Evolutionary conservation across 1,284 basidiomycete genomes (phyloP).

Genomic region (Leccinum subrobustum): DNA sequence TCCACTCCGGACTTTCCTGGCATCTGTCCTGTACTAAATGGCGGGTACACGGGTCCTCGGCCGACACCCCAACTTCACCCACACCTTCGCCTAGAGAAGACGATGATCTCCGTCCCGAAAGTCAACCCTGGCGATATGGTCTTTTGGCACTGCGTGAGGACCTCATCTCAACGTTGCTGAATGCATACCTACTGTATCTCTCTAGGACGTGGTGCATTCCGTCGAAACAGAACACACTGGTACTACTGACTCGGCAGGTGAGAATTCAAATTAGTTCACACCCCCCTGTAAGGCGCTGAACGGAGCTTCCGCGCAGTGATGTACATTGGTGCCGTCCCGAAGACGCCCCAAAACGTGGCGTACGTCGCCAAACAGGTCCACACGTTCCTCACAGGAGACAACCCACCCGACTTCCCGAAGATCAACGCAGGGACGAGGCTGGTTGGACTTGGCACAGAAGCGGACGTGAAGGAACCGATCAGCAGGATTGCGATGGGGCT

Average conservation of each 20-base stretch:
- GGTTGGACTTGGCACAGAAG: conserved; percentile 26
- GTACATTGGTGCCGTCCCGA: conserved; percentile 82
- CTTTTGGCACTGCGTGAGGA: conserved; percentile 77
- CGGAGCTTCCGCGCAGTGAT: conserved; percentile 46
- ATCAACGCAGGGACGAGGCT: conserved; percentile 32
- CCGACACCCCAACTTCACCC: conserved; percentile 58
- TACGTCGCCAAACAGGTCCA: conserved; percentile 67
- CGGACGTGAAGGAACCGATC: conserved; percentile 23
- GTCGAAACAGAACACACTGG: conserved; percentile 77
- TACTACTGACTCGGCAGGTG: conserved; percentile 67
- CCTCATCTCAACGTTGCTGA: neutral
- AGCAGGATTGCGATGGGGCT: conserved; percentile 33
- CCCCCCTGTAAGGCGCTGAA: neutral
- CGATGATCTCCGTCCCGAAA: conserved; percentile 74
- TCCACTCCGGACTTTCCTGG: conserved; percentile 59
- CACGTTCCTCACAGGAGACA: conserved; percentile 55
- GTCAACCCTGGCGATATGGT: conserved; percentile 82
- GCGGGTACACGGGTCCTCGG: conserved; percentile 51
- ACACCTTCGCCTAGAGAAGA: conserved; percentile 65
- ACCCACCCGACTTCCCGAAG: conserved; percentile 75
- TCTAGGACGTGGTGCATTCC: conserved; percentile 71
- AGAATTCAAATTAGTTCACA: conserved; percentile 6
- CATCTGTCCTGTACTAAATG: conserved; percentile 36
- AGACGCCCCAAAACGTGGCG: conserved; percentile 59
- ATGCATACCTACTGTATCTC: neutral